A percentile compares a stretch with the other conserved stretches of the same genome.
Evolutionary conservation across 2,329 filamentous ascomycete genomes (phyloP).

Genomic region (Penicillium sp.): DNA sequence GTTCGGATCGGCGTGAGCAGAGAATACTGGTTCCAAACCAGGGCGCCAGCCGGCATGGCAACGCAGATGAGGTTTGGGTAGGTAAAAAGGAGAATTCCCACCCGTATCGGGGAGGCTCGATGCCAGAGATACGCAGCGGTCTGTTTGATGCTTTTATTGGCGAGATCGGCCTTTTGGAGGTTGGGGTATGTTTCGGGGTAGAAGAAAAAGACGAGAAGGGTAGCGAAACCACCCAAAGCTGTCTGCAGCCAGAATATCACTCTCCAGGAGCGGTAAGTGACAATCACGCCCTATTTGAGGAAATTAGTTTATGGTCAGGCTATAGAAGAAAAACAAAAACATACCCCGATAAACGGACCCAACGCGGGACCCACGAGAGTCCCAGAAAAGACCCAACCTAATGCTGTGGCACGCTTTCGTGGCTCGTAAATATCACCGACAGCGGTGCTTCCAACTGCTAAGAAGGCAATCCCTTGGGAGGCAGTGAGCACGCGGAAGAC

Average conservation of each 20-base stretch:
- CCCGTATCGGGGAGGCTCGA: constrained; percentile 61
- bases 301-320: too few relatives aligned
- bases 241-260: constrained; percentile 74
- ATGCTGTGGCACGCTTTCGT: constrained; percentile 63
- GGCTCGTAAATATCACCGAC: constrained; percentile 63
- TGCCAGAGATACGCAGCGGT: constrained; percentile 53
- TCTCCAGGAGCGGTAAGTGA: constrained; percentile 67
- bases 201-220: constrained; percentile 57
- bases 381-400: constrained; percentile 67
- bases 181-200: constrained; percentile 68
- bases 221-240: constrained; percentile 57
- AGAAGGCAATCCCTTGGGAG: constrained; percentile 67
- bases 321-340: constrained; percentile 3
- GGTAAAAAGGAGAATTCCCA: constrained; percentile 56
- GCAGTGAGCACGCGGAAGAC: constrained; percentile 68
- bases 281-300: constrained; percentile 60
- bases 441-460: constrained; percentile 64
- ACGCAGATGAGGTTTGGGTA: constrained; percentile 64
- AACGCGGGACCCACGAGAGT: constrained; percentile 66
- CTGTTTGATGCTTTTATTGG: constrained; percentile 46
- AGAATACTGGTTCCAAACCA: constrained; percentile 72
- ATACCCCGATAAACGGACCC: constrained; percentile 45
- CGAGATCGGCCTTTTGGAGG: constrained; percentile 57
- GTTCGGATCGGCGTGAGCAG: constrained; percentile 65
- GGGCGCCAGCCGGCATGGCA: constrained; percentile 54